Conservation (phyloP, 1,284 basidiomycete genomes). For the Rhizoctonia solani region DNA sequence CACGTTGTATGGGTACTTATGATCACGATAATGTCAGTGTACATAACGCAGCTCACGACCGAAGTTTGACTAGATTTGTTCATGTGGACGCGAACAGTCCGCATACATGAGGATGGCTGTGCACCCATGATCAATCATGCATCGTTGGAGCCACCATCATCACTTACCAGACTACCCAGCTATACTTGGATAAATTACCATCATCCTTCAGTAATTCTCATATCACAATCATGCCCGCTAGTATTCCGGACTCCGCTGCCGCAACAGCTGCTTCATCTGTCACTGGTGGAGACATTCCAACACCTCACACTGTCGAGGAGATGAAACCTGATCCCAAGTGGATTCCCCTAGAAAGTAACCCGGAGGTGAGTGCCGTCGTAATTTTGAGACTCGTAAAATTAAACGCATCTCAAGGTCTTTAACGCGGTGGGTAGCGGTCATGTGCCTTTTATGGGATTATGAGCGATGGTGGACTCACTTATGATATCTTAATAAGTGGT, state of each 20-base stretch:
- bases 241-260: constrained; percentile 22
- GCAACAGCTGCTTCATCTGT: constrained; percentile 22
- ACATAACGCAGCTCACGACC: background rate
- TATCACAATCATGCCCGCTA: background rate
- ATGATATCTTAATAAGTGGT: constrained; percentile 63
- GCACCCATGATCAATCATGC: background rate
- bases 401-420: constrained; percentile 44
- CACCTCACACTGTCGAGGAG: constrained; percentile 15
- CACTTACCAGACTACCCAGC: background rate
- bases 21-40: constrained; percentile 3
- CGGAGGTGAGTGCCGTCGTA: constrained; percentile 56
- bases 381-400: background rate
- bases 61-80: background rate
- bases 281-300: constrained; percentile 17
- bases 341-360: constrained; percentile 79
- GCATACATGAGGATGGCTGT: constrained; percentile 13
- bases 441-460: background rate
- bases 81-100: background rate
- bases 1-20: constrained; percentile 15
- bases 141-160: background rate
- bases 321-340: constrained; percentile 47
- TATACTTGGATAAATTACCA: background rate
- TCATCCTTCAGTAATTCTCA: background rate
- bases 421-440: constrained; percentile 44
- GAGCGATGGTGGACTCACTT: background rate